Percentiles rank a stretch among this genome's conserved stretches.
Conservation (phyloP, 768 basidiomycete species). For the Termitomyces sp. region DNA sequence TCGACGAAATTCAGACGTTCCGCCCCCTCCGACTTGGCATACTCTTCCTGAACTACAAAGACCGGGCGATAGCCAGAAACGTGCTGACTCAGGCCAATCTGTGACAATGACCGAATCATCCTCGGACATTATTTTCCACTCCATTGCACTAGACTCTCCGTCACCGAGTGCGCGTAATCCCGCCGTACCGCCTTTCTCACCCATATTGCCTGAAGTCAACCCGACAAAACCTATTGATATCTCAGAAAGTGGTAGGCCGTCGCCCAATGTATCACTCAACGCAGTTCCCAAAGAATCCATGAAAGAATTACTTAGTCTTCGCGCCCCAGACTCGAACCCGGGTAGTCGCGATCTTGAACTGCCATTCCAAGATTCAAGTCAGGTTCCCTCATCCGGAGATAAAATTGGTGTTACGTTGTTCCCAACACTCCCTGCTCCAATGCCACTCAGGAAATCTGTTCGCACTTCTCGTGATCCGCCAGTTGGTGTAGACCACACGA, state of each 20-base stretch:
- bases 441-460: constrained; percentile 67
- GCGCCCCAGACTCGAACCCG: constrained; percentile 4
- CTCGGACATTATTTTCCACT: constrained; percentile 34
- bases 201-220: not conserved
- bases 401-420: constrained; percentile 46
- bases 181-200: constrained; percentile 1
- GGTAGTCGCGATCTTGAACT: constrained; percentile 21
- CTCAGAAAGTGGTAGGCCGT: not conserved
- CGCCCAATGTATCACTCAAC: constrained; percentile 10
- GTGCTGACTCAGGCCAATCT: constrained; percentile 2
- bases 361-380: constrained; percentile 33
- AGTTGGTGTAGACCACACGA: constrained; percentile 24
- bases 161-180: constrained; percentile 3
- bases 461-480: constrained; percentile 47
- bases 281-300: constrained; percentile 4
- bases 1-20: not conserved
- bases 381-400: constrained; percentile 23
- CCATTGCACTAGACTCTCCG: constrained; percentile 37
- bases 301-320: constrained; percentile 6
- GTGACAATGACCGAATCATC: constrained; percentile 24
- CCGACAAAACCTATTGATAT: not conserved
- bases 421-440: constrained; percentile 65
- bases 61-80: not conserved
- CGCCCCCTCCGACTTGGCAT: not conserved
- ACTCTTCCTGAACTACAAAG: not conserved